Percentiles rank a stretch among this genome's conserved stretches.
These are phyloP conservation scores for Alternaria arbusti DNA, from an alignment of 2,329 filamentous ascomycete species.

Conservation along the genomic window DNA sequence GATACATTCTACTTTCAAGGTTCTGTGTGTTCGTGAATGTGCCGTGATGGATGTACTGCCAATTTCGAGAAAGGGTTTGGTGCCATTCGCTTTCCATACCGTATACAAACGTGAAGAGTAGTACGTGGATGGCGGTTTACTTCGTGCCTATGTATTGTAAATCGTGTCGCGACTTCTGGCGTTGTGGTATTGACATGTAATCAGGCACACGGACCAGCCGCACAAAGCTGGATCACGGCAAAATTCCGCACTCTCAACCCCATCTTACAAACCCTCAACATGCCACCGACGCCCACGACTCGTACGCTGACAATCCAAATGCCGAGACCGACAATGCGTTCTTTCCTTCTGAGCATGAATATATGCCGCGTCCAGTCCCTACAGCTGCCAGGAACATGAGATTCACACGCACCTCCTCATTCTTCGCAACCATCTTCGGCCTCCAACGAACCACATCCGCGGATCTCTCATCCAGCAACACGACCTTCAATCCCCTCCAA, in stretches of 20 bases:
- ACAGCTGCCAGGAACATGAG: conserved; percentile 20
- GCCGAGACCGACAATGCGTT: conserved; percentile 15
- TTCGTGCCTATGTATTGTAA: too few relatives aligned
- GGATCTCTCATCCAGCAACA: conserved; percentile 18
- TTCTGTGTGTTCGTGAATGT: background rate
- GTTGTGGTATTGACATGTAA: background rate
- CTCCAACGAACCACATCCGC: conserved; percentile 13
- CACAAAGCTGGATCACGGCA: conserved; percentile 8
- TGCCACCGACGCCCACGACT: background rate
- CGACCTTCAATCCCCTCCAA: conserved; percentile 31
- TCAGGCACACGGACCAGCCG: background rate
- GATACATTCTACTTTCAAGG: background rate
- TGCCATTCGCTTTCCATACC: too few relatives aligned
- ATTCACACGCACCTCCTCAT: conserved; percentile 16
- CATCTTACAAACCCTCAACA: conserved; percentile 22
- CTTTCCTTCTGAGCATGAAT: background rate
- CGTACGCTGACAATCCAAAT: background rate
- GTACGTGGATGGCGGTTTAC: too few relatives aligned
- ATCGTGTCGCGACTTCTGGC: too few relatives aligned
- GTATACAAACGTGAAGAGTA: too few relatives aligned
- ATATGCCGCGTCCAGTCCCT: background rate
- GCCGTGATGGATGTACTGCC: background rate
- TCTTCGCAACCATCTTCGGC: conserved; percentile 18
- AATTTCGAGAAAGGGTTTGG: too few relatives aligned
- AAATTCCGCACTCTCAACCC: conserved; percentile 28